Conservation (phyloP, 495 filamentous ascomycete species). For the Tuber borchii region DNA sequence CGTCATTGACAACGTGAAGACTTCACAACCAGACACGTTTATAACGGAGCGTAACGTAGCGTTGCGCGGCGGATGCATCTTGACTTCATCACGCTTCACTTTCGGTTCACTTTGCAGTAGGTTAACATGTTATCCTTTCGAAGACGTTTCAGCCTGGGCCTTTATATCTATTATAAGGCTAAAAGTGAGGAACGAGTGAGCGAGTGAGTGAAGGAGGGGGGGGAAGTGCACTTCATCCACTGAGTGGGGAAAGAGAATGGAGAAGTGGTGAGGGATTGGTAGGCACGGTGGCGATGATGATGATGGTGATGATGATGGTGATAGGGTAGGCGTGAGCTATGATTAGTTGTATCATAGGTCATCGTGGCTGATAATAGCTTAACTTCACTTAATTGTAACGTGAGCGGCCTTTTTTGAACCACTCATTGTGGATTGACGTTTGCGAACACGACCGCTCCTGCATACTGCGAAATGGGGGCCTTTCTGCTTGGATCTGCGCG, state of each 20-base stretch:
- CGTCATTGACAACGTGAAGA: neutral
- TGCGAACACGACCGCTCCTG: neutral
- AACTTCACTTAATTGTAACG: neutral
- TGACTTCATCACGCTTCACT: constrained; percentile 6
- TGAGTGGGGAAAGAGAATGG: neutral
- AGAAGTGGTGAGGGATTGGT: neutral
- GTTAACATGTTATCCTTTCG: neutral
- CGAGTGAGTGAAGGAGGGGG: neutral
- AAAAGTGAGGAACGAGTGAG: too few relatives aligned
- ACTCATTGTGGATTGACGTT: neutral
- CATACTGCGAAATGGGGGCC: neutral
- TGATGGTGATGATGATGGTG: too few relatives aligned
- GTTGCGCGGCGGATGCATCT: neutral
- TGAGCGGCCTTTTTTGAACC: neutral
- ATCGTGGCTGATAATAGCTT: neutral
- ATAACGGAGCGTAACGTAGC: neutral
- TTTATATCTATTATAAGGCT: neutral
- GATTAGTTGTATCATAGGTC: neutral
- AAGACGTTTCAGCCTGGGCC: neutral
- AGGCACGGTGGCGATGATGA: neutral
- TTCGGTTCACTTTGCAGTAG: neutral
- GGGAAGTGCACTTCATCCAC: neutral
- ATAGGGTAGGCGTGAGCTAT: neutral
- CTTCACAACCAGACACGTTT: neutral
- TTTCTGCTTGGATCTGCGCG: too few relatives aligned